Conservation (phyloP, 1,284 basidiomycete species). For the Moesziomyces globuligerus region DNA sequence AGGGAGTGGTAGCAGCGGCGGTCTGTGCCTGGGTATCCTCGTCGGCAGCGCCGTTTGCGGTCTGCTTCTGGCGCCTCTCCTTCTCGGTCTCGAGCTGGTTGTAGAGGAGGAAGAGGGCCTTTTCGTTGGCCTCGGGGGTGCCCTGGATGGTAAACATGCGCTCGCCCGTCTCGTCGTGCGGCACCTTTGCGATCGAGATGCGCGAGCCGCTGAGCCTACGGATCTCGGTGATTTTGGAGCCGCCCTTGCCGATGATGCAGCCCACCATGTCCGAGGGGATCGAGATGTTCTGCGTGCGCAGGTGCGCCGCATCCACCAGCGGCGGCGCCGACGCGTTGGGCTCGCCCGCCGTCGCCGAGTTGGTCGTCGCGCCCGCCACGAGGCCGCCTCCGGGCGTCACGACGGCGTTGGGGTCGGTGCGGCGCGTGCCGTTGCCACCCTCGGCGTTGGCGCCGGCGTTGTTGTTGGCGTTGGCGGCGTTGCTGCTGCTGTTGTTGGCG, state of each 20-base stretch:
- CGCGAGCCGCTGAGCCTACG: constrained; percentile 93
- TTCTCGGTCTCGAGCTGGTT: constrained; percentile 71
- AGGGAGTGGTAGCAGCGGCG: constrained; percentile 25
- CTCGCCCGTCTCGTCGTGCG: constrained; percentile 97
- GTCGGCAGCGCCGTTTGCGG: constrained; percentile 19
- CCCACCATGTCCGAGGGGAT: constrained; percentile 92
- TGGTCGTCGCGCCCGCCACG: constrained; percentile 55
- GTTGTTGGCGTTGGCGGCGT: constrained; percentile 4
- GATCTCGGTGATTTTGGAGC: constrained; percentile 98
- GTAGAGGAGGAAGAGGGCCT: constrained; percentile 92
- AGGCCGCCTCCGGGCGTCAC: constrained; percentile 60
- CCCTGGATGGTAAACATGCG: constrained; percentile 99
- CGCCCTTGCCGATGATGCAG: constrained; percentile 81
- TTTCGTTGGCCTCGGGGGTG: constrained; percentile 76
- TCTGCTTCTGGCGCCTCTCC: constrained; percentile 57
- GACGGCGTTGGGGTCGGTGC: constrained; percentile 56
- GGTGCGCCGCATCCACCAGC: constrained; percentile 73
- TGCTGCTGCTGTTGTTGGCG: constrained; percentile 38
- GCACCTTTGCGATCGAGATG: constrained; percentile 97
- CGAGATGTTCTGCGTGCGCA: constrained; percentile 98
- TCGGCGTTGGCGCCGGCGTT: constrained; percentile 7
- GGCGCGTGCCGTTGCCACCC: constrained; percentile 15
- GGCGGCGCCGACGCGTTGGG: constrained; percentile 48
- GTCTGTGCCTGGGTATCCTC: constrained; percentile 43
- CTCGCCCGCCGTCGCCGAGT: constrained; percentile 59